Base-by-base conservation (phyloP, 2,329 filamentous ascomycete species). In the Cadophora sp. region DNA sequence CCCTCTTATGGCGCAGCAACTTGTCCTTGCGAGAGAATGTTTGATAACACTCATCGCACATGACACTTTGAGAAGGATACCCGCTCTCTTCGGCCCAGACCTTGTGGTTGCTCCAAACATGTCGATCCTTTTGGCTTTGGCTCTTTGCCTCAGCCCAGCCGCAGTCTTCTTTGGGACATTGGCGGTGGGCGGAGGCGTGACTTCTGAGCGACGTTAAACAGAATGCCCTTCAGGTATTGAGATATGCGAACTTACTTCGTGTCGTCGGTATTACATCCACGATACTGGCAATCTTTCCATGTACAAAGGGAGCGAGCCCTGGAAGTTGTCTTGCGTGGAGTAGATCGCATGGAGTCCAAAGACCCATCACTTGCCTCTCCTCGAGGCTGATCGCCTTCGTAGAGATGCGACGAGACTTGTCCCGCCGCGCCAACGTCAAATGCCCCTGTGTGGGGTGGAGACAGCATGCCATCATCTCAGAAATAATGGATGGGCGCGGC, bases 11-110 rank as follows among this genome's bases (percentile, higher is more conserved):
- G 55, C 55, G 55, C 27, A 27, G 55, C 27, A 58, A 34, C 55
- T 58, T 58, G 55, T 58, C 55, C 55, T 58, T 58, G 55, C 55
- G 55, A 58, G 55, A 58, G 55, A 58, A 58, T 58, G 55, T 58
- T 58, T 58, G 55, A 58, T 34, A 58, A 58, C 55, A 58, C 55
- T 58, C 55, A 16, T 58, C 55, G 55, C 55, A 58, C 55, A 58
- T 58, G 55, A 34, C 55, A 34, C 55, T 40, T 58, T 58, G 55
- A 58, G 55, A 16, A 58, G 55, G 55, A 34, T 58, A 58, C 27
- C 55, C 55, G 27, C 27, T 58, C 55, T 58, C 27, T 58, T 58
- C 29, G 27, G 55, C 55, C 55, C 55, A 58, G 55, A 58, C 55
- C 55, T 58, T 58, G 55, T 58, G 55, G 27, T 58, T 58, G 27